Base-by-base conservation (phyloP, 2,329 filamentous ascomycete genomes). In the Arthrobotrys sphaeroides region DNA sequence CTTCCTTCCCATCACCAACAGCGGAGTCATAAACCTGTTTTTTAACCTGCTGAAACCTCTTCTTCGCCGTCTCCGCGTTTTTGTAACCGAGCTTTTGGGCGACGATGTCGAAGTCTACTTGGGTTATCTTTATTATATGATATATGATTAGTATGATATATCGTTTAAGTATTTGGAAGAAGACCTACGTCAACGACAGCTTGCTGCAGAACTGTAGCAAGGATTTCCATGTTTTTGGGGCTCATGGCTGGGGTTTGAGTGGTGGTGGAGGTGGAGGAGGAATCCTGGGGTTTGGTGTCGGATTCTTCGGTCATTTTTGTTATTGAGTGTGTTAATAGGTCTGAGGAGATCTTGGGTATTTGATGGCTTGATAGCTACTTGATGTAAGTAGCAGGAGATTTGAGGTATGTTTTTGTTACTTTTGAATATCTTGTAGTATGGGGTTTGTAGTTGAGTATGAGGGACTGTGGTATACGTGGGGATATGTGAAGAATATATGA, bases 21-120 rank as follows among this genome's bases (percentile, higher is more conserved):
- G 26, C 7, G 22, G 55, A 4, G n/a, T 70, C 66, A 13, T 7
- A n/a, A 12, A 70, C 33, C 20, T 70, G 57, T 57, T 53, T 61
- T 26, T 61, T 62, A 5, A 70, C 26, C 16, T 57, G 55, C 28
- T 64, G 43, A 33, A 43, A 70, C 12, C 55, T 12, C 22, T 57
- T 72, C 22, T 59, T 72, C 13, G 59, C 67, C 0, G 57, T 47
- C 5, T 64, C 59, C 12, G 57, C 67, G n/a, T 64, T 64, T n/a
- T 31, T 51, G 36, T 64, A 72, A 2, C 67, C 67, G 31, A 62
- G 40, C 20, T 55, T 64, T 36, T 42, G 16, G 47, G 59, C 67
- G 28, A 72, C 59, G 3, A 16, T n/a, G 5, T 43, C 47, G 18
- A 64, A 64, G 18, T 47, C 16, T 7, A 72, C 40, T 2, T 40